phyloP scores from a whole-genome alignment of 2,329 filamentous ascomycete genomes.

The Aspergillus chevalieri region DNA sequence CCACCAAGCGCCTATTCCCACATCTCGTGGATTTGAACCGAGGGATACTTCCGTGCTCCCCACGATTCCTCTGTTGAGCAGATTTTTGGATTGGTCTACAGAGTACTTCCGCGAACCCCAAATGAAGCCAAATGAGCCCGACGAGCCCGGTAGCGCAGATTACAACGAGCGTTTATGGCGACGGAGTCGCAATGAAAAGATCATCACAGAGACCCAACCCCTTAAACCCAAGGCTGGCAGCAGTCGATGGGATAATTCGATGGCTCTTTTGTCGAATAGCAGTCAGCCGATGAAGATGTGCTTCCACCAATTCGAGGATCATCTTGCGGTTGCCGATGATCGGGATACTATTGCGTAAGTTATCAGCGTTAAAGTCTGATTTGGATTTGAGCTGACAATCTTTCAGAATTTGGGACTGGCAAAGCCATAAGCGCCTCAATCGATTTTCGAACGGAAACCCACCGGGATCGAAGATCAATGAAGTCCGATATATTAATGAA shows the following conservation, averaged over 20 bases:
- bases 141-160: slow-evolving; percentile 91
- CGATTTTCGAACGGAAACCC: slow-evolving; percentile 95
- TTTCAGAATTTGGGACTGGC: slow-evolving; percentile 81
- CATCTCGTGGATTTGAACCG: slow-evolving; percentile 67
- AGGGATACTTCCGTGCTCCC: slow-evolving; percentile 56
- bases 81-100: slow-evolving; percentile 90
- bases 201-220: slow-evolving; percentile 86
- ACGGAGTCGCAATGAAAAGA: slow-evolving; percentile 83
- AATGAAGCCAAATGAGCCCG: slow-evolving; percentile 93
- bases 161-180: slow-evolving; percentile 95
- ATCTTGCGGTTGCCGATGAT: slow-evolving; percentile 88
- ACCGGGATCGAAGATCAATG: slow-evolving; percentile 81
- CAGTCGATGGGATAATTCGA: slow-evolving; percentile 78
- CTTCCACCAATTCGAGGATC: slow-evolving; percentile 96
- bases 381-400: slow-evolving; percentile 4
- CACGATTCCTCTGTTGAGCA: slow-evolving; percentile 69
- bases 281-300: slow-evolving; percentile 88
- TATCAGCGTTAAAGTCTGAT: neutral
- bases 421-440: slow-evolving; percentile 65
- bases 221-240: slow-evolving; percentile 82
- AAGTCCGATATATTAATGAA: slow-evolving; percentile 96
- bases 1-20: slow-evolving; percentile 67
- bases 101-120: slow-evolving; percentile 98
- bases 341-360: slow-evolving; percentile 70
- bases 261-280: slow-evolving; percentile 79